Base-by-base conservation (phyloP, 805 yeast genomes). In the Kodamaea jinghongensis region DNA sequence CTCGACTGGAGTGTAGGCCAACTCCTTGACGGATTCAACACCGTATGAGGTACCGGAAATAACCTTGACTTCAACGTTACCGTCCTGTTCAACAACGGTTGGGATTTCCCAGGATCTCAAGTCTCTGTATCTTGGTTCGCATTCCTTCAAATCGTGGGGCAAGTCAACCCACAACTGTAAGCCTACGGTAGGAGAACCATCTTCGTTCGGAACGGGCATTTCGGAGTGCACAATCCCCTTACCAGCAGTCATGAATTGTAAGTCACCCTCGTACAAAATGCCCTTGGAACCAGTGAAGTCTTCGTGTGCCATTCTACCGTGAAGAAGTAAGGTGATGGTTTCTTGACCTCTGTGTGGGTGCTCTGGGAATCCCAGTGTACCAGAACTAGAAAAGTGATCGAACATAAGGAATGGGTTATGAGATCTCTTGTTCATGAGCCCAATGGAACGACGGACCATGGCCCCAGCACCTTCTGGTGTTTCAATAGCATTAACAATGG, bases 231-330 rank as follows among this genome's bases (percentile, higher is more conserved):
- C 86, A 26, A 87, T 78, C 36, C 95, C 96, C 51, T 75, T 76
- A 45, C 96, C 96, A 4, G 96, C 96, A 23, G 96, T 88, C 96
- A 88, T 88, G 61, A 88, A 87, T 60, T 88, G 96, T 49, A 89
- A 68, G 58, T 88, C 96, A 41, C 96, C 96, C 4, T 87, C 79
- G 46, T 76, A 71, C 38, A 89, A 63, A 6, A 86, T 70, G 41
- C 96, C 96, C 38, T 75, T 72, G n/a, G 84, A 67, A 1, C 96
- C 96, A 2, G 95, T 85, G 62, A 88, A 86, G 58, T 89, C 96
- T 55, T 83, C 89, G 56, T 85, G 95, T 4, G 86, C 84, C 63
- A 85, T 65, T 48, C 75, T 76, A 26, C 91, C 91, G 35, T 77
- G 70, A 41, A 77, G 63, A 36, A 84, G 61, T 45, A 81, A 73